Base-by-base conservation (phyloP, 2,329 filamentous ascomycete species). In the Knufia petricola region DNA sequence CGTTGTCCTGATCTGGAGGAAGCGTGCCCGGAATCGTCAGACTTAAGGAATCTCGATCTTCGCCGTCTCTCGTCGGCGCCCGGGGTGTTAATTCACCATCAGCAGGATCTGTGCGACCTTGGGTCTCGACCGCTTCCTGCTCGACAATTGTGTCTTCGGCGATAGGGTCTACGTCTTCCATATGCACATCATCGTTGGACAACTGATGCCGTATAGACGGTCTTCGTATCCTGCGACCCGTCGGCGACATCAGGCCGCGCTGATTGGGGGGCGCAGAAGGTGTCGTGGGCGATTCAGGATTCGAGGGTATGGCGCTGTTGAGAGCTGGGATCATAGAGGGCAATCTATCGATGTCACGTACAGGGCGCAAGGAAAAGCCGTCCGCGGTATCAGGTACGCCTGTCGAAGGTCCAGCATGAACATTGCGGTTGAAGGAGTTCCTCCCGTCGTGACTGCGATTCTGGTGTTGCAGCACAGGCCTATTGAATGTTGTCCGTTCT, bases 191-290 rank as follows among this genome's bases (percentile, higher is more conserved):
- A 60, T 96, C 89, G 43, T 76, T 76, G 15, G 90, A 95, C 54
- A 84, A 79, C 61, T 95, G 88, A 60, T 95, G 90, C 50, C 87
- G 81, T 58, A 95, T 92, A 0, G 87, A 88, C 28, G 88, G 87
- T 30, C 89, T 79, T 59, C 86, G 76, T 15, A 78, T 70, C 50
- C 81, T 74, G 74, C 69, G 55, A 69, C 73, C 39, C 74, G 77
- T 17, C 67, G 73, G 21, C 73, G 74, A 52, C 69, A 77, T 51
- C 73, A 60, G 72, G 65, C 52, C 76, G 63, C 67, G 83, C 43
- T 73, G 68, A 47, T 67, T 81, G 21, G 81, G 71, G 1, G 83
- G 80, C 40, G 83, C 83, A 38, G 85, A 75, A 12, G 88, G 88
- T 1, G 88, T 94, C 4, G 87, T 92, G 1, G 88, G 88, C 10